Evolutionary conservation across 768 basidiomycete species (phyloP), one percentile per base, ranked within the genome.

Genomic region (Pluteus cervinus): DNA sequence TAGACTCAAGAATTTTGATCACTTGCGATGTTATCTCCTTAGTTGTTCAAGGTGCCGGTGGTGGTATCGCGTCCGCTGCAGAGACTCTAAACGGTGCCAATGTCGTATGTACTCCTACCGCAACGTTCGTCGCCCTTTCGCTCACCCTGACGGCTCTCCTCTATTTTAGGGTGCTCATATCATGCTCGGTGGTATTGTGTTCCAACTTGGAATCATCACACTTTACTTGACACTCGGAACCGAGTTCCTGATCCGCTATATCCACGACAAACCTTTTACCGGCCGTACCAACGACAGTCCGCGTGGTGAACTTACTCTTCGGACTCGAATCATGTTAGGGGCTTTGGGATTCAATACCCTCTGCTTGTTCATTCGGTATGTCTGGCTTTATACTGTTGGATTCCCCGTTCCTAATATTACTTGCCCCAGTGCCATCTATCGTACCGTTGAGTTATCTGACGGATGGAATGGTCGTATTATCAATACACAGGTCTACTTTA

Each of bases 41-140:
- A 17, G 55, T 75, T n/a, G 55, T 82, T 2, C 82, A 86, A 57
- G 81, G 73, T 20, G 55, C 69, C 12, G 81, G 81, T 26, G 81
- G 81, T 17, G 81, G 70, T 0, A 49, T 66, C 14, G 79, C 79
- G 0, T 63, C 71, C 4, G 50, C 53, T 1, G 67, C 57, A 5
- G 55, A n/a, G n/a, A n/a, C n/a, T n/a, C 36, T 47, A 8, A 40
- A 42, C 18, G 33, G 20, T 42, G 51, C 40, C 24, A 42, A 30
- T n/a, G n/a, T n/a, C n/a, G n/a, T n/a, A n/a, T n/a, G n/a, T n/a
- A n/a, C n/a, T n/a, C n/a, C n/a, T n/a, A n/a, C n/a, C n/a, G n/a
- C n/a, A n/a, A n/a, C n/a, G n/a, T n/a, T n/a, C n/a, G n/a, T n/a
- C n/a, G n/a, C n/a, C n/a, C n/a, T n/a, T n/a, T n/a, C n/a, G n/a